Conservation (phyloP, 2,329 filamentous ascomycete genomes). For the Penicillium palitans region DNA sequence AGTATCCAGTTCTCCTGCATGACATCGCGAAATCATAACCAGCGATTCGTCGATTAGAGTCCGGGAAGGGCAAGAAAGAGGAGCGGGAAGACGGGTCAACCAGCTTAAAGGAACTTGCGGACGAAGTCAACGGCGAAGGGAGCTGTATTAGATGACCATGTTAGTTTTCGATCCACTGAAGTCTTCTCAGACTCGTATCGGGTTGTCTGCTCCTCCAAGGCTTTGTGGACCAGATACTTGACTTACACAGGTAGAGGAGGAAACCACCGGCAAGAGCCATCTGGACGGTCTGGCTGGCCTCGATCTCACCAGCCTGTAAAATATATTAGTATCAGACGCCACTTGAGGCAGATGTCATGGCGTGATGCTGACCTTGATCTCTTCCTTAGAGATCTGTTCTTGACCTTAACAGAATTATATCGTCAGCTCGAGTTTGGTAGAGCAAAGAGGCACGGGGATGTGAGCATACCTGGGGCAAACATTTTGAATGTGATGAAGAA, state of each 20-base stretch:
- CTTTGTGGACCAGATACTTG: background rate
- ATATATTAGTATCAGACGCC: slow-evolving; percentile 11
- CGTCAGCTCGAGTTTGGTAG: background rate
- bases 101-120: slow-evolving; percentile 47
- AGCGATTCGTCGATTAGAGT: slow-evolving; percentile 10
- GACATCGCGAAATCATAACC: slow-evolving; percentile 9
- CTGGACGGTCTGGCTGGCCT: slow-evolving; percentile 56
- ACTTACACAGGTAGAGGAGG: slow-evolving; percentile 63
- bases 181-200: background rate
- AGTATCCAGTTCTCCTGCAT: slow-evolving; percentile 4
- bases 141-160: slow-evolving; percentile 31
- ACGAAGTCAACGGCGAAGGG: slow-evolving; percentile 53
- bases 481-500: slow-evolving; percentile 23
- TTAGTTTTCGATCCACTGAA: background rate
- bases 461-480: slow-evolving; percentile 36
- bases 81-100: slow-evolving; percentile 3
- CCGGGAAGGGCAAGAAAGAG: slow-evolving; percentile 1
- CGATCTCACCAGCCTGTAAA: slow-evolving; percentile 51
- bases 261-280: slow-evolving; percentile 55
- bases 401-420: slow-evolving; percentile 31
- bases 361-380: slow-evolving; percentile 42
- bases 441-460: background rate
- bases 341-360: background rate
- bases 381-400: slow-evolving; percentile 49
- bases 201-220: background rate